Evolutionary conservation across 257 asterid species (phyloP), one percentile per base, ranked within the genome.

Genomic region (Solanum dulcamara): DNA sequence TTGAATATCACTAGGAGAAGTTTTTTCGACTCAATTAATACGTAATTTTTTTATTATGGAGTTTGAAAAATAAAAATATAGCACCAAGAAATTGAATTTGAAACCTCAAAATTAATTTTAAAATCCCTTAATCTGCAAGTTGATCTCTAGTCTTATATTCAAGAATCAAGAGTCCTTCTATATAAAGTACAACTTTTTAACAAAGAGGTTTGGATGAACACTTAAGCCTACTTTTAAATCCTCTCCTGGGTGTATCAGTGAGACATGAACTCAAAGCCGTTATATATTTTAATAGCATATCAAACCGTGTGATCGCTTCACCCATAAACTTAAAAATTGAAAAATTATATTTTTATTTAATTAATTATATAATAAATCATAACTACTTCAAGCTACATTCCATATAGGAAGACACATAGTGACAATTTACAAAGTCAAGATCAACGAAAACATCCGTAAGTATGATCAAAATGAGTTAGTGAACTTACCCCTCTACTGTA

Each of bases 61-160:
- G 35, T 50, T 50, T 22, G 15, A 15, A 20, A 40, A 40, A 40
- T 2, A 40, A 0, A 40, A 20, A 7, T 7, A 53, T 53, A 53
- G 4, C 11, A 3, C 20, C 60, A 53, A 2, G 11, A 2, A 53
- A 50, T 50, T 15, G 5, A 18, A 53, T 1, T 53, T 20, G 4
- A 1, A 51, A 17, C 0, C n/a, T 51, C 18, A 0, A 0, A 3
- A 51, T 2, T 9, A 51, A 51, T 51, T 51, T 51, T 51, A 10
- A 53, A 20, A 4, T 20, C 24, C 26, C 7, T 53, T 53, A 53
- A 7, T 18, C 12, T 18, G 1, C 2, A 11, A 53, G 5, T 53
- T 0, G 18, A 53, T 8, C 4, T 18, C 10, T 53, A 18, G 18
- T 51, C 10, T 51, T 6, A 10, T 17, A 3, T 51, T 51, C 1